Conservation (phyloP, 352 stramenopile species). For the Pythium aquatile region DNA sequence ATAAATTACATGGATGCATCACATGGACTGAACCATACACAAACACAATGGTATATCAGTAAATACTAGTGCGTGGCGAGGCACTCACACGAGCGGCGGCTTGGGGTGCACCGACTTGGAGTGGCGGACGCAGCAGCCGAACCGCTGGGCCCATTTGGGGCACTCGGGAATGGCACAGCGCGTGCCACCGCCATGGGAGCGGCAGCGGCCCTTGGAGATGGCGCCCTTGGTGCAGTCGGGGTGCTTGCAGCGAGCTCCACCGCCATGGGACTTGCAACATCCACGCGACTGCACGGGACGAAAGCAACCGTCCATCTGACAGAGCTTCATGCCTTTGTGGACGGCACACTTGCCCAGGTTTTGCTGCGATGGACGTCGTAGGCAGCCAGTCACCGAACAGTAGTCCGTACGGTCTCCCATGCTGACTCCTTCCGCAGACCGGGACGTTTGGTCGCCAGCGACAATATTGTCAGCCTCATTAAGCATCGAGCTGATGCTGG, state of each 20-base stretch:
- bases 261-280: conserved; percentile 61
- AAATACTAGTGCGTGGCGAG: not conserved
- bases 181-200: conserved; percentile 48
- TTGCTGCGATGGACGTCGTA: conserved; percentile 23
- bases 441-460: not conserved
- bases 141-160: conserved; percentile 45
- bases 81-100: conserved; percentile 3
- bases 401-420: conserved; percentile 1
- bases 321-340: conserved; percentile 50
- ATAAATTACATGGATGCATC: conserved; percentile 10
- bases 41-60: conserved; percentile 1
- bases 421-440: not conserved
- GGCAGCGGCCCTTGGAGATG: conserved; percentile 50
- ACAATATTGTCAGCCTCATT: not conserved
- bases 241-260: conserved; percentile 50
- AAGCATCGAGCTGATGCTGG: conserved; percentile 11
- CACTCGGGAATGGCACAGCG: conserved; percentile 46
- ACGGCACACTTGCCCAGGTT: conserved; percentile 36
- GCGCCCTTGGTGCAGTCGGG: conserved; percentile 48
- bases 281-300: conserved; percentile 50
- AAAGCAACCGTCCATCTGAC: conserved; percentile 34
- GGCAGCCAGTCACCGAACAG: conserved; percentile 36
- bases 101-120: conserved; percentile 29
- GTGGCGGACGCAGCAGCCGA: conserved; percentile 44
- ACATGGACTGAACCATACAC: conserved; percentile 1